phyloP scores from a whole-genome alignment of 2,329 filamentous ascomycete genomes.

The Emergomyces orientalis region DNA sequence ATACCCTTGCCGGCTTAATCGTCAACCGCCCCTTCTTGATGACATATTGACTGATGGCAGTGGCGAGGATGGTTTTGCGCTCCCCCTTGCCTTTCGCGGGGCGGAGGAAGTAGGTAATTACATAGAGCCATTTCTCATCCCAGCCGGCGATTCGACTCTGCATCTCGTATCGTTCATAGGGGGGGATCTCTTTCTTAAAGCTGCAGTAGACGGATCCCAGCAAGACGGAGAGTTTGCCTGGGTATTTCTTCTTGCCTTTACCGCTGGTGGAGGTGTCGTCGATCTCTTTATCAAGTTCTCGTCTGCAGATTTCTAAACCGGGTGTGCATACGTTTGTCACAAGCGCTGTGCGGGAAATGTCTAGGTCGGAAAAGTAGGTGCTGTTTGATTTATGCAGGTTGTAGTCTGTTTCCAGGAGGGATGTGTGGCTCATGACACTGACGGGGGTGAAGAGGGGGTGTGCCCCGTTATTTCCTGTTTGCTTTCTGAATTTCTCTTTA shows the following conservation, averaged over 20 bases:
- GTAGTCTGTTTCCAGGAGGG: constrained; percentile 73
- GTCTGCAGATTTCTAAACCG: constrained; percentile 45
- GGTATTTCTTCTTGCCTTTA: constrained; percentile 40
- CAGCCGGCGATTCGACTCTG: constrained; percentile 61
- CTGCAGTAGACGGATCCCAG: constrained; percentile 64
- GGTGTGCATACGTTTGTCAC: constrained; percentile 58
- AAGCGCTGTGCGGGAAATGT: constrained; percentile 71
- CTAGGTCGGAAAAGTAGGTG: constrained; percentile 81
- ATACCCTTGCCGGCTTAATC: constrained; percentile 67
- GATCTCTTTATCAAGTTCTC: constrained; percentile 45
- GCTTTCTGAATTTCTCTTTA: constrained; percentile 28
- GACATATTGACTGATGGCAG: constrained; percentile 69
- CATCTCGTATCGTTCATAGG: constrained; percentile 62
- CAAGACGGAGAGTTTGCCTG: constrained; percentile 50
- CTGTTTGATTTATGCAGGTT: constrained; percentile 75
- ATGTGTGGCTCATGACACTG: constrained; percentile 56
- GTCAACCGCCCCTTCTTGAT: constrained; percentile 76
- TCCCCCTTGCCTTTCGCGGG: constrained; percentile 37
- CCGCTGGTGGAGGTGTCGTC: constrained; percentile 12
- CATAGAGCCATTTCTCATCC: constrained; percentile 76
- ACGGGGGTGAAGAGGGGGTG: constrained; percentile 64
- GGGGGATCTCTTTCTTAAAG: constrained; percentile 64
- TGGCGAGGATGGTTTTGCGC: constrained; percentile 59
- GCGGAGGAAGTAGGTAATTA: constrained; percentile 63
- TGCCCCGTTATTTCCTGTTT: constrained; percentile 28